phyloP scores from a whole-genome alignment of 805 yeast species.

The Candida insectorum region DNA sequence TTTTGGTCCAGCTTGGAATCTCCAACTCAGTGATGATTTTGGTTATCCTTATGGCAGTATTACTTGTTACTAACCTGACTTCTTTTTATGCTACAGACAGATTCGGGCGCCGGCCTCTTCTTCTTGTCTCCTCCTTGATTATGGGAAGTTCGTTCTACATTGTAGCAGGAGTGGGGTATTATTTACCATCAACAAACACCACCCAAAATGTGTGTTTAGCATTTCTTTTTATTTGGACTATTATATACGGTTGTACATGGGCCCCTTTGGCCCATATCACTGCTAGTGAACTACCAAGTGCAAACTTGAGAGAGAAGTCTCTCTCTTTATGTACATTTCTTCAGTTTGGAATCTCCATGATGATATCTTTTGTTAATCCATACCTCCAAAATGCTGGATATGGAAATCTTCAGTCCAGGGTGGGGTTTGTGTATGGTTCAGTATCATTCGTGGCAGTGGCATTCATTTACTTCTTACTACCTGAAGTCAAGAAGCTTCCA shows the following conservation, averaged over 20 bases:
- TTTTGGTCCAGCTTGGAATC: slow-evolving; percentile 1
- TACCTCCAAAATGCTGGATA: slow-evolving; percentile 1
- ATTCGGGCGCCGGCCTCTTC: background rate
- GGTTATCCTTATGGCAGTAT: background rate
- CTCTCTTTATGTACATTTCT: background rate
- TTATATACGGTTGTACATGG: slow-evolving; percentile 1
- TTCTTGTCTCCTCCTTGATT: background rate
- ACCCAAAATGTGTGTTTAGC: slow-evolving; percentile 1
- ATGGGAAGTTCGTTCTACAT: too few relatives aligned
- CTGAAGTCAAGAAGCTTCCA: slow-evolving; percentile 1
- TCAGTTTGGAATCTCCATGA: background rate
- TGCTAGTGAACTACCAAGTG: slow-evolving; percentile 1
- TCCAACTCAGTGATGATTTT: slow-evolving; percentile 1
- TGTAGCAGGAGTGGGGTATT: background rate
- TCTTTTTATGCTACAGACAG: background rate
- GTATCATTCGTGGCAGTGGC: background rate
- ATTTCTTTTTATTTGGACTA: slow-evolving; percentile 1
- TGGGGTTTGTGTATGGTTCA: slow-evolving; percentile 1
- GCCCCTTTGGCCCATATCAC: slow-evolving; percentile 2
- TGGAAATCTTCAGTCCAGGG: background rate
- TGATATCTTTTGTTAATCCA: slow-evolving; percentile 1
- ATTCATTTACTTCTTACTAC: background rate
- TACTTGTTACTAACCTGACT: background rate
- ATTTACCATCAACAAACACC: background rate
- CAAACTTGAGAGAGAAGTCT: slow-evolving; percentile 1